Evolutionary conservation across 2,329 filamentous ascomycete genomes (phyloP), one percentile per base, ranked within the genome.

Genomic region (Alternaria triticina): DNA sequence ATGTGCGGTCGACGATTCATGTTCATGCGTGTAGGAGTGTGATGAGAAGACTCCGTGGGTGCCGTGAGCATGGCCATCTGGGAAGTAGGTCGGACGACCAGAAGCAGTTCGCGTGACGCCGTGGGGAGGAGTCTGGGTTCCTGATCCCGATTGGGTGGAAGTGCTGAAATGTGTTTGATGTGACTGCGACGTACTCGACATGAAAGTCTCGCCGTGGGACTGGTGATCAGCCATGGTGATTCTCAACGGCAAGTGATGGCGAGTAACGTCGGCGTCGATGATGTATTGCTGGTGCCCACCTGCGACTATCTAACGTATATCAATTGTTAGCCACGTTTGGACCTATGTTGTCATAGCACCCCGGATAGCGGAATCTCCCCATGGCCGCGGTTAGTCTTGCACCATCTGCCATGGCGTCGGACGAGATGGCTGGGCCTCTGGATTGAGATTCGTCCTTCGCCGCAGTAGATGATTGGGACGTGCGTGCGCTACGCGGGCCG

Each of bases 21-120:
- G 30, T 36, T 52, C 57, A 6, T 54, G 30, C 23, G 28, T 45
- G 27, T 50, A 61, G 9, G 49, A 55, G 15, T 65, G 62, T 15
- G 55, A 55, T 43, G 62, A 62, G 43, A 60, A 58, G 12, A 64
- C 50, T 9, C 62, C 66, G 40, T 62, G 56, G 13, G 23, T 58
- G 4, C 50, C 56, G 13, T 59, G 55, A 46, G 50, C 22, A 30
- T 73, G 70, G 10, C 74, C 74, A 50, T 76, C 74, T 17, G 73
- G 74, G 12, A 61, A 68, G 43, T 77, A 76, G 10, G 75, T 76
- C 51, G 75, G 71, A 23, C 73, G 69, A 5, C 73, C 73, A 33
- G 75, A 77, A 22, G 70, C 54, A 27, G 71, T 78, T 15, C 73
- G 66, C 23, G 67, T 55, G 11, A 64, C 23, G 23, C 57, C 57